phyloP scores from a whole-genome alignment of 1,284 basidiomycete genomes.

The Amylostereum chailletii region DNA sequence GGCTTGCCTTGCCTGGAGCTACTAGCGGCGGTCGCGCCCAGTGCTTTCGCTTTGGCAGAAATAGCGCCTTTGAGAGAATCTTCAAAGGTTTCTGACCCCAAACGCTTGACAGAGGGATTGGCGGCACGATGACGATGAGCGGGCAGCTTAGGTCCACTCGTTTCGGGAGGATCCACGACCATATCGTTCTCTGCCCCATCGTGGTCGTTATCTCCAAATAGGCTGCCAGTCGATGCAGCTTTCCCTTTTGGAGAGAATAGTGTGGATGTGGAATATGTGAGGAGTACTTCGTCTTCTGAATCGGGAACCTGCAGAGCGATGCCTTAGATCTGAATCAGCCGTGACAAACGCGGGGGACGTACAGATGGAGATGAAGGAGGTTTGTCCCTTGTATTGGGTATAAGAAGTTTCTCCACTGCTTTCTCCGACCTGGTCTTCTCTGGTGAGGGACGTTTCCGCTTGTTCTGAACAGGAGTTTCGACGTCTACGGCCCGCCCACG shows the following conservation, averaged over 20 bases:
- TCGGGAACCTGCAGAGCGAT: conserved; percentile 9
- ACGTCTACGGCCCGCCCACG: too few species aligned
- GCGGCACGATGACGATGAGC: conserved; percentile 1
- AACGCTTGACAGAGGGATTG: neutral
- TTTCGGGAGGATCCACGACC: neutral
- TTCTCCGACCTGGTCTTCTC: conserved; percentile 4
- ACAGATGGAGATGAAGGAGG: conserved; percentile 2
- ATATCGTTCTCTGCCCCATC: neutral
- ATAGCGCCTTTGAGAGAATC: neutral
- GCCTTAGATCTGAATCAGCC: neutral
- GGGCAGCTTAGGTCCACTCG: neutral
- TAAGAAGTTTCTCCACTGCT: neutral
- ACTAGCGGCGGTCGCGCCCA: neutral
- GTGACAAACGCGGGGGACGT: neutral
- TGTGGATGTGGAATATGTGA: neutral
- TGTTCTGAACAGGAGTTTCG: neutral
- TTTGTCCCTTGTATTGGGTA: neutral
- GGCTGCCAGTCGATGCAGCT: neutral
- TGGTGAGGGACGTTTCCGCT: neutral
- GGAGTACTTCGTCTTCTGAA: conserved; percentile 9
- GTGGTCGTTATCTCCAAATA: neutral
- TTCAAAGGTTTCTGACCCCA: neutral
- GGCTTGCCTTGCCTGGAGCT: conserved; percentile 24
- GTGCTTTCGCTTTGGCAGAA: neutral
- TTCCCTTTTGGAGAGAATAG: neutral